Evolutionary conservation across 305 asterid species (phyloP), one percentile per base, ranked within the genome.

Genomic region (Rubia occidens): DNA sequence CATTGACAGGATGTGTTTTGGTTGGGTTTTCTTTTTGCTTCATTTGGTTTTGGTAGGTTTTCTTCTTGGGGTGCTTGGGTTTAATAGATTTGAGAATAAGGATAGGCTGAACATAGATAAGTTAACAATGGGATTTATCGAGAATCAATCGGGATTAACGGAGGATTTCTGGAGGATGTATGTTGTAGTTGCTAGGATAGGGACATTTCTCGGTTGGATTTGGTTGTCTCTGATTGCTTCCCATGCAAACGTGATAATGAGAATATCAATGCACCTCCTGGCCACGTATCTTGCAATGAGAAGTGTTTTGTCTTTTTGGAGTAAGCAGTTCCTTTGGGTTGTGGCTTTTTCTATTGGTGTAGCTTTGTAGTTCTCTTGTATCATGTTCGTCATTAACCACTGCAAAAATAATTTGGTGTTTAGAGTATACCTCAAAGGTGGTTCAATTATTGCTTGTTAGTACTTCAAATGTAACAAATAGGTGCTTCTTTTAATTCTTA

Each of bases 221-320:
- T 94, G 97, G 97, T 78, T 90, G 83, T 78, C 91, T 71, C 77
- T 94, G 53, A 92, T 94, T 17, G 95, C 96, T 76, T 87, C 96
- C 58, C 82, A 79, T 43, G 95, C 88, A 40, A 84, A 69, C 80
- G 89, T 80, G 76, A 86, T 94, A 82, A 86, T 94, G 96, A 94
- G 89, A 79, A 79, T 94, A 70, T 84, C 96, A 0, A 95, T 94
- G 72, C 99, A 94, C 71, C 75, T 90, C 59, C 82, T 94, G 85
- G 89, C 99, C 60, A 90, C 99, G 20, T 94, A 90, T 83, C 96
- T 94, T 78, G 99, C 97, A 58, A 95, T 90, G 71, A 78, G 89
- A 68, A 89, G 99, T 74, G 96, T 94, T 68, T 77, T 94, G 71
- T 90, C 96, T 75, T 94, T 90, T 75, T 94, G 99, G 97, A 73